Conservation (phyloP, 2,329 filamentous ascomycete genomes). For the Paracoccidioides brasiliensis region DNA sequence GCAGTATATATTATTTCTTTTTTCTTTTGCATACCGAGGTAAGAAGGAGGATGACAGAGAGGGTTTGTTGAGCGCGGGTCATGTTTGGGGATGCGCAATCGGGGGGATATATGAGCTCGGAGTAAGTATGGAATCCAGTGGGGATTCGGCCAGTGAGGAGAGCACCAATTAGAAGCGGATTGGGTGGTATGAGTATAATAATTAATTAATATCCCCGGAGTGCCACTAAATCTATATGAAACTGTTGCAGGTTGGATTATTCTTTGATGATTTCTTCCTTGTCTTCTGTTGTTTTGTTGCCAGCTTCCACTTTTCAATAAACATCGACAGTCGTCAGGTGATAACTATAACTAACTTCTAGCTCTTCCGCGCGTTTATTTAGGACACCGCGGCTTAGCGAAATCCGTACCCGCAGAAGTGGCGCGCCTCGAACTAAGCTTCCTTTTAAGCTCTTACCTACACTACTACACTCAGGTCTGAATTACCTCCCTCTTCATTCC, state of each 20-base stretch:
- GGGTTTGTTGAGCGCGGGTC: slow-evolving; percentile 88
- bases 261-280: neutral
- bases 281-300: neutral
- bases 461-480: no score
- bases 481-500: no score
- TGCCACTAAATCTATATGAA: no score
- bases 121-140: neutral
- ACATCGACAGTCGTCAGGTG: no score
- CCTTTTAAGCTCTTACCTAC: no score
- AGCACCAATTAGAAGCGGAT: neutral
- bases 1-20: slow-evolving; percentile 5
- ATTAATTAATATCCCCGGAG: neutral
- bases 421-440: no score
- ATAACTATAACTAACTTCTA: no score
- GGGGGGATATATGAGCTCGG: neutral
- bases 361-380: no score
- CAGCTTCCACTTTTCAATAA: neutral
- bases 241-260: neutral
- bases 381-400: no score
- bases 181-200: neutral
- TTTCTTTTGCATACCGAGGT: slow-evolving; percentile 55
- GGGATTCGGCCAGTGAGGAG: neutral
- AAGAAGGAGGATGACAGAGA: slow-evolving; percentile 75
- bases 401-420: no score
- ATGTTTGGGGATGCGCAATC: slow-evolving; percentile 36